Percentiles rank a stretch among this genome's conserved stretches.
These are phyloP conservation scores for Sugiyamaella lignohabitans DNA, from an alignment of 805 yeast species.

Conservation along the genomic window DNA sequence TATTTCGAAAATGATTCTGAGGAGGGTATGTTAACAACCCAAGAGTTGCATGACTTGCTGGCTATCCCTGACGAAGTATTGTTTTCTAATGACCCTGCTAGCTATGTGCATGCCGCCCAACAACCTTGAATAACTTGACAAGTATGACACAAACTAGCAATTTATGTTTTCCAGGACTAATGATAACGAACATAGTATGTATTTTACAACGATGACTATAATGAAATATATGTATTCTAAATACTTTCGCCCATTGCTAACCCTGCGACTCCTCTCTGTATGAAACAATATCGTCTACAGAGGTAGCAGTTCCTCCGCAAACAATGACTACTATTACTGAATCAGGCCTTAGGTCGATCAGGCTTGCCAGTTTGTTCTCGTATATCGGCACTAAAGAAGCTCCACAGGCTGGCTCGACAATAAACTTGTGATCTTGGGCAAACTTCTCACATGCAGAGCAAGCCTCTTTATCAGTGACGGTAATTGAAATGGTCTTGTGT, in stretches of 20 bases:
- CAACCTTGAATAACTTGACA: no score
- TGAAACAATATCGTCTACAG: slow-evolving; percentile 8
- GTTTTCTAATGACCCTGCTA: no score
- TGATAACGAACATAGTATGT: no score
- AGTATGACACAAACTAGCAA: no score
- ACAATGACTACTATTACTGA: slow-evolving; percentile 21
- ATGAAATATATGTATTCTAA: no score
- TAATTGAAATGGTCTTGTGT: slow-evolving; percentile 36
- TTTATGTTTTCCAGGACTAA: no score
- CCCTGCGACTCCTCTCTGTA: not conserved
- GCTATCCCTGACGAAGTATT: not conserved
- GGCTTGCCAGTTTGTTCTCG: slow-evolving; percentile 6
- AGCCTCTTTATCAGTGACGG: slow-evolving; percentile 49
- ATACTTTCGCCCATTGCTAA: not conserved
- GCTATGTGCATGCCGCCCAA: no score
- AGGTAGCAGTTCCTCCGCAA: slow-evolving; percentile 24
- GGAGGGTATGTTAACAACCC: slow-evolving; percentile 1
- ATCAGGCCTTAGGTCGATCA: slow-evolving; percentile 14
- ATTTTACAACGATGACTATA: no score
- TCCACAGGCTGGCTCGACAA: slow-evolving; percentile 68
- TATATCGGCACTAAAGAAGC: slow-evolving; percentile 43
- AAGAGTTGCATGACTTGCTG: slow-evolving; percentile 11
- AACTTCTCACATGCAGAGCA: slow-evolving; percentile 42
- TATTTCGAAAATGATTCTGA: slow-evolving; percentile 12
- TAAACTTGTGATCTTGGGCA: slow-evolving; percentile 40